A percentile compares a stretch with the other conserved stretches of the same genome.
These are phyloP conservation scores for Phaeotremella fagi DNA, from an alignment of 768 basidiomycete species.

Conservation along the genomic window DNA sequence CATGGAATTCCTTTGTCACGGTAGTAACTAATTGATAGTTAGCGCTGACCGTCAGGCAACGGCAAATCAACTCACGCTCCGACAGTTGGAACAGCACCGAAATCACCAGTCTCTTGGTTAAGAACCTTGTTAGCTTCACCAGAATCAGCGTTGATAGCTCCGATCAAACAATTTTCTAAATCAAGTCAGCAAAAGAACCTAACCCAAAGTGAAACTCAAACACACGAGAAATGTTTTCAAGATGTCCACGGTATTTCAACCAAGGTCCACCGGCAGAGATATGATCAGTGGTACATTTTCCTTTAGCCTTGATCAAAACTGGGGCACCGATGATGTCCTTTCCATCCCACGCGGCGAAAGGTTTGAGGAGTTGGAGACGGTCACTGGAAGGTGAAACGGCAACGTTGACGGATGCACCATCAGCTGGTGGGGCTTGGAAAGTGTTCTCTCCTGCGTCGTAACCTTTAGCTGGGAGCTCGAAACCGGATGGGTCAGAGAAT, in stretches of 20 bases:
- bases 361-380: conserved; percentile 82
- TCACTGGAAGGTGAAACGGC: conserved; percentile 79
- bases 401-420: conserved; percentile 77
- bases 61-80: conserved; percentile 53
- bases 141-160: conserved; percentile 93
- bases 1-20: conserved; percentile 85
- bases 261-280: conserved; percentile 97
- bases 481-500: conserved; percentile 85
- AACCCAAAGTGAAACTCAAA: conserved; percentile 20
- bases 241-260: conserved; percentile 99
- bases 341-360: conserved; percentile 90
- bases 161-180: conserved; percentile 90
- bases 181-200: conserved; percentile 2
- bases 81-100: conserved; percentile 74
- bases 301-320: conserved; percentile 94
- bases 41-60: background rate
- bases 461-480: conserved; percentile 88
- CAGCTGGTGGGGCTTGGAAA: conserved; percentile 86
- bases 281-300: conserved; percentile 99
- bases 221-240: conserved; percentile 93
- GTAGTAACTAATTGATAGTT: conserved; percentile 55
- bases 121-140: conserved; percentile 92
- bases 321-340: conserved; percentile 85
- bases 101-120: conserved; percentile 78
- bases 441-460: conserved; percentile 97